Evolutionary conservation across 2,329 filamentous ascomycete species (phyloP), one percentile per base, ranked within the genome.

Genomic region (Lachnellula hyalina): DNA sequence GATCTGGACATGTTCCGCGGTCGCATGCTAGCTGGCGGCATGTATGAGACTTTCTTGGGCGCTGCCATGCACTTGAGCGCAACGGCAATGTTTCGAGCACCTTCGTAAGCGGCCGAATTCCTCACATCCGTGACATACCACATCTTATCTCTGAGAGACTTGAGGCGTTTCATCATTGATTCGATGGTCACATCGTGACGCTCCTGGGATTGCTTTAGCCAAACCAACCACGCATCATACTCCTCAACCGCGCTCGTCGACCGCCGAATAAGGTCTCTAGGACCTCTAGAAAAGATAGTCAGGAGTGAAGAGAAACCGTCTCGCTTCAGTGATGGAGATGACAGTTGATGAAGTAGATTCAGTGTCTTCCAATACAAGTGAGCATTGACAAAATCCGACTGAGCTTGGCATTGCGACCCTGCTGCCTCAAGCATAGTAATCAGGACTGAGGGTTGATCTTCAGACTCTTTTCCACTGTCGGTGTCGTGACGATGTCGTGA

Each of bases 101-200:
- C 87, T 57, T 94, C 89, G 65, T 96, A 97, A 9, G 85, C 84
- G 48, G 85, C 88, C 4, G 94, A 96, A 65, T 93, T 92, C 59
- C 90, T 87, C 28, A 97, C 92, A 70, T 96, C 91, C 1, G 89
- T 93, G 57, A 94, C 89, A 69, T 96, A 99, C 94, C 94, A 99
- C 89, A 97, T 96, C 77, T 97, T 97, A 70, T 96, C 89, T 42
- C 94, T 84, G 40, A 96, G 78, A 21, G 87, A 85, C 54, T 85
- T 83, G 38, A 94, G 78, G 5, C 83, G 83, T 55, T 79, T 78
- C 78, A 90, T 87, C 82, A 90, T 89, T 5, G 83, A 78, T 41
- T 90, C 86, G 36, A 92, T 85, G 12, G 84, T 80, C 2, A 79
- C 80, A 64, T 93, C 89, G 47, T 91, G 85, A 3, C 87, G 82